Evolutionary conservation across 805 yeast species (phyloP).

Genomic region (Kodamaea kaohsiungensis): DNA sequence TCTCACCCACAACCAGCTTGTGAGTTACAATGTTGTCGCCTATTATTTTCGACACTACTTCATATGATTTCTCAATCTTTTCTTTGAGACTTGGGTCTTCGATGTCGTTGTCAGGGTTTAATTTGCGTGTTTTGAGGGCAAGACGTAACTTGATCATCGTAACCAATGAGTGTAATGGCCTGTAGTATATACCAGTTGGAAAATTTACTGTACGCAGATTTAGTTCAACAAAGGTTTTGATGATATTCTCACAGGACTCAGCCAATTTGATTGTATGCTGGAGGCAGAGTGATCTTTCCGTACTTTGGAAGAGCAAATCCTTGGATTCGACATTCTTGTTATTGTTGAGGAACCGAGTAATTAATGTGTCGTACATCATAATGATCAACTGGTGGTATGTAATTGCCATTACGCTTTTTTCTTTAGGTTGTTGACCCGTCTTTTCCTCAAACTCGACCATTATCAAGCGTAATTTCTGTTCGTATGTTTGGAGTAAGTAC

Average conservation of each 20-base stretch:
- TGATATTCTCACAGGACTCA: constrained; percentile 45
- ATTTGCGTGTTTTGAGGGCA: constrained; percentile 37
- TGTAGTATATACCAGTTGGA: constrained; percentile 54
- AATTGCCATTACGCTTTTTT: constrained; percentile 37
- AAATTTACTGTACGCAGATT: constrained; percentile 40
- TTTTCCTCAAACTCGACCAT: constrained; percentile 42
- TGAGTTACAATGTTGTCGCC: constrained; percentile 19
- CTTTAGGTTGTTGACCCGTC: constrained; percentile 25
- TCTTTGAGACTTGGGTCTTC: constrained; percentile 8
- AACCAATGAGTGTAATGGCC: constrained; percentile 55
- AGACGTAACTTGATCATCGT: constrained; percentile 48
- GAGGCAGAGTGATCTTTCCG: constrained; percentile 31
- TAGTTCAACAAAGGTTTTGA: constrained; percentile 45
- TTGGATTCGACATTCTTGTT: neutral
- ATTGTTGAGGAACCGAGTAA: constrained; percentile 34
- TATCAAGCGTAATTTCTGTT: constrained; percentile 39
- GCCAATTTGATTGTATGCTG: constrained; percentile 45
- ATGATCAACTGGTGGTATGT: constrained; percentile 52
- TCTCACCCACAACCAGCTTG: constrained; percentile 23
- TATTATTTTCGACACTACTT: constrained; percentile 18
- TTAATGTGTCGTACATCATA: constrained; percentile 53
- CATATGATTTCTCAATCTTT: constrained; percentile 22
- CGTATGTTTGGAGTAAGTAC: constrained; percentile 31
- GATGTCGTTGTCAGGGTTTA: constrained; percentile 11
- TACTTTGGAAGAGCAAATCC: constrained; percentile 9